Evolutionary conservation across 257 asterid genomes (phyloP).

Genomic region (Ocimum tenuiflorum): DNA sequence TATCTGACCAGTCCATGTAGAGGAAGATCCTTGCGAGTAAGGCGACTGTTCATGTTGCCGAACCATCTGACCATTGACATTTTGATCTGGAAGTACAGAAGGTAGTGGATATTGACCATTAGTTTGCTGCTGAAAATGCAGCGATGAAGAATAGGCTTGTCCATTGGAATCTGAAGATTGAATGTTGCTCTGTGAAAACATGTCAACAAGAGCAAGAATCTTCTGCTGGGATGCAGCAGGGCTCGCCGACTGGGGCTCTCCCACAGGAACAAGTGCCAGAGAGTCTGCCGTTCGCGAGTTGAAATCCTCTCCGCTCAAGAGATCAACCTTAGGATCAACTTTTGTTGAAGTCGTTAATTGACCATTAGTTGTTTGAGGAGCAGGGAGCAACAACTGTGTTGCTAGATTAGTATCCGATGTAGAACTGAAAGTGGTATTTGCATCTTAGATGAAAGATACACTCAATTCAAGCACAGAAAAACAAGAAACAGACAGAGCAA

Average conservation of each 20-base stretch:
- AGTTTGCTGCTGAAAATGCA: slow-evolving; percentile 57
- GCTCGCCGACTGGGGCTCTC: slow-evolving; percentile 63
- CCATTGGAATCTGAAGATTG: slow-evolving; percentile 39
- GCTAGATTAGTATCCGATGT: slow-evolving; percentile 49
- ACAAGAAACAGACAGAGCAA: background rate
- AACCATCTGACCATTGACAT: slow-evolving; percentile 34
- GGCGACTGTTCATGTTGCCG: slow-evolving; percentile 50
- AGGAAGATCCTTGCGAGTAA: slow-evolving; percentile 45
- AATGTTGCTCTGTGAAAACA: slow-evolving; percentile 49
- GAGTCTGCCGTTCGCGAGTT: slow-evolving; percentile 27
- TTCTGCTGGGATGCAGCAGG: slow-evolving; percentile 67
- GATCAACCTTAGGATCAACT: slow-evolving; percentile 76
- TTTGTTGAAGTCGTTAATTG: slow-evolving; percentile 43
- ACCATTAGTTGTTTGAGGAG: slow-evolving; percentile 44
- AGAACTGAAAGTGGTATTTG: slow-evolving; percentile 40
- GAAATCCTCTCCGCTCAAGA: slow-evolving; percentile 91
- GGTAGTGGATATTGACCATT: slow-evolving; percentile 41
- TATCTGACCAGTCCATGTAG: slow-evolving; percentile 56
- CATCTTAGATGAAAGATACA: background rate
- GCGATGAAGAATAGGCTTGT: slow-evolving; percentile 47
- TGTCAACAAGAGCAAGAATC: slow-evolving; percentile 86
- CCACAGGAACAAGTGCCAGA: slow-evolving; percentile 81
- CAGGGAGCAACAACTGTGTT: slow-evolving; percentile 45
- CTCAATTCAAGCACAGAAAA: background rate
- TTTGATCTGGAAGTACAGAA: slow-evolving; percentile 49